Percentiles rank a stretch among this genome's conserved stretches.
These are phyloP conservation scores for Penicillium manginii DNA, from an alignment of 495 filamentous ascomycete species.

Conservation along the genomic window DNA sequence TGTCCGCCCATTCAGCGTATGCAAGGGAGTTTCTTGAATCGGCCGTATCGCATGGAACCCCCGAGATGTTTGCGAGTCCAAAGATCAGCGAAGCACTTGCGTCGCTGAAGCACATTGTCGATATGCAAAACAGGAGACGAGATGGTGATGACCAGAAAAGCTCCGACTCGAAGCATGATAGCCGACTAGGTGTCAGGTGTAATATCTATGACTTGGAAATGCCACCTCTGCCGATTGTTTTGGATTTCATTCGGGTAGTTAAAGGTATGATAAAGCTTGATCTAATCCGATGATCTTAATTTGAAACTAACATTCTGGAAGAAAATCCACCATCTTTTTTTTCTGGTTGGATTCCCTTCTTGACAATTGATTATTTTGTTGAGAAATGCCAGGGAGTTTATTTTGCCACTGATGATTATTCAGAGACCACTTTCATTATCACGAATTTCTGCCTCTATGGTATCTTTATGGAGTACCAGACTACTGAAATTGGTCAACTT, in stretches of 20 bases:
- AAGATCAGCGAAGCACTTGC: slow-evolving; percentile 61
- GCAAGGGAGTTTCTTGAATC: slow-evolving; percentile 65
- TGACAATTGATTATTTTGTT: slow-evolving; percentile 57
- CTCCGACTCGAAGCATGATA: slow-evolving; percentile 47
- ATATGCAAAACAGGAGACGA: slow-evolving; percentile 47
- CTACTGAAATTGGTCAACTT: slow-evolving; percentile 32
- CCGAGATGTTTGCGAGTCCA: slow-evolving; percentile 46
- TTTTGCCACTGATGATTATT: slow-evolving; percentile 60
- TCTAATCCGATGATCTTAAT: not conserved
- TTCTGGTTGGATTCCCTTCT: slow-evolving; percentile 39
- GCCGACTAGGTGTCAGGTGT: slow-evolving; percentile 38
- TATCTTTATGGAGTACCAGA: slow-evolving; percentile 55
- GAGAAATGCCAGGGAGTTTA: slow-evolving; percentile 63
- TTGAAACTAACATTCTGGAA: slow-evolving; percentile 8
- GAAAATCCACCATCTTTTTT: slow-evolving; percentile 30
- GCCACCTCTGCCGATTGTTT: slow-evolving; percentile 56
- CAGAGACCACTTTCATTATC: slow-evolving; percentile 57
- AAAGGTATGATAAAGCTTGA: slow-evolving; percentile 38
- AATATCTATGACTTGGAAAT: slow-evolving; percentile 54
- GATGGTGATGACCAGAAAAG: slow-evolving; percentile 42
- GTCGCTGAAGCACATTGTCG: slow-evolving; percentile 59
- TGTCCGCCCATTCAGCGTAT: slow-evolving; percentile 65
- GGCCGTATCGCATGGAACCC: slow-evolving; percentile 57
- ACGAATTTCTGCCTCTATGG: slow-evolving; percentile 61
- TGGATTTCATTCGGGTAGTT: slow-evolving; percentile 52